Base-by-base conservation (phyloP, 2,329 filamentous ascomycete genomes). In the Ascochyta lentis region DNA sequence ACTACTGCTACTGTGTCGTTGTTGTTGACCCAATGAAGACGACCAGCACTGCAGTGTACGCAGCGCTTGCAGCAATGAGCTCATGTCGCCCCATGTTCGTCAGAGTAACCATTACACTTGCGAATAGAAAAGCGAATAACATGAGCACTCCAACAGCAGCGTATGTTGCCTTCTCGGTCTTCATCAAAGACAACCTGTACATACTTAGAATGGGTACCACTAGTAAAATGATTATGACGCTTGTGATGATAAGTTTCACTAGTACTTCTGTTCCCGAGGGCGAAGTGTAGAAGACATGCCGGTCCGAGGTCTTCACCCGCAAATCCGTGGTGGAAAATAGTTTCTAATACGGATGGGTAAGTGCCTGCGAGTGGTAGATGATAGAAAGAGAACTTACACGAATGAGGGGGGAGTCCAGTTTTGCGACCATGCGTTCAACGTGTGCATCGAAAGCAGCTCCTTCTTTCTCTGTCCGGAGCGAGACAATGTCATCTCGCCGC, bases 151-250 rank as follows among this genome's bases (percentile, higher is more conserved):
- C 69, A 23, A 74, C 66, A 0, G 70, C 65, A 6, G 59, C 54
- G 16, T 72, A 66, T 2, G 65, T 64, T 7, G 61, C 49, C 8
- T 61, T 45, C 3, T 40, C 44, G 3, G 56, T 51, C 8, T 59
- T 58, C 2, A 56, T 26, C 12, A 46, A 53, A 2, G 65, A 65
- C 5, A 73, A 35, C 33, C 62, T 46, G 50, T 71, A 72, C 63
- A 75, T 59, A 2, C 54, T 61, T 6, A 74, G 45, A 1, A 75
- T 68, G 0, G 73, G 74, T 2, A 70, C 46, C 1, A 66, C 64
- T 3, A 75, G 54, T 16, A 76, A 59, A 6, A 67, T 49, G 52
- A 74, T 68, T n/a, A 76, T 68, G 13, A 46, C 59, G 43, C 34
- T 35, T 16, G 41, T 10, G 16, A 44, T 44, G 6, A 34, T 2